phyloP scores from a whole-genome alignment of 148 eudicot genomes.

The Dianthus caryophyllus region DNA sequence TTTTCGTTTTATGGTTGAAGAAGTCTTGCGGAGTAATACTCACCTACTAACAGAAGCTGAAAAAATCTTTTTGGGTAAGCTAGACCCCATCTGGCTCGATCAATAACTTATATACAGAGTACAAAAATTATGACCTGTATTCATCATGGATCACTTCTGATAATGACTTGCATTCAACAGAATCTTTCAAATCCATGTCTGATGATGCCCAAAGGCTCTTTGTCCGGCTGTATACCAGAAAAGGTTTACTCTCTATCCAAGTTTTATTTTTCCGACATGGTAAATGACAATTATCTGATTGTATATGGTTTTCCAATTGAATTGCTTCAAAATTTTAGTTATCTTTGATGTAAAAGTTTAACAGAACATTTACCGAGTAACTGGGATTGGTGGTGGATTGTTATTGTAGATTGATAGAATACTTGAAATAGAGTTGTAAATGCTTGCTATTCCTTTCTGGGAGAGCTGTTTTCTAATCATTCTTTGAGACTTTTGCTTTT shows the following conservation, averaged over 20 bases:
- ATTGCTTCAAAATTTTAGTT: not conserved
- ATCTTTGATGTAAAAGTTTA: not conserved
- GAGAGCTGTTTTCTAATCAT: not conserved
- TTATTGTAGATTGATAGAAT: not conserved
- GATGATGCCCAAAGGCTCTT: constrained; percentile 91
- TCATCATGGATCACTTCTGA: constrained; percentile 5
- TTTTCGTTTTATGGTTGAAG: constrained; percentile 60
- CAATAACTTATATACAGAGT: not conserved
- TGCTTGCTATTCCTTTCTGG: not conserved
- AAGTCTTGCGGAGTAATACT: constrained; percentile 49
- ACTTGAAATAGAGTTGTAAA: constrained; percentile 1
- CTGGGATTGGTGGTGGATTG: not conserved
- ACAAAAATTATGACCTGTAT: not conserved
- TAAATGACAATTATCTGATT: not conserved
- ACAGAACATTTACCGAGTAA: not conserved
- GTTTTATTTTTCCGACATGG: not conserved
- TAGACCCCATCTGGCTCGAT: not conserved
- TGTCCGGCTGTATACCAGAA: constrained; percentile 79
- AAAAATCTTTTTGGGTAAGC: constrained; percentile 54
- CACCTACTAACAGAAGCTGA: constrained; percentile 65
- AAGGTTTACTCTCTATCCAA: constrained; percentile 40
- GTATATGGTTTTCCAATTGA: not conserved
- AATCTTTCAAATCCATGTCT: constrained; percentile 57
- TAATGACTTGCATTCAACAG: constrained; percentile 36
- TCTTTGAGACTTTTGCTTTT: not conserved